Conservation (phyloP, 2,329 filamentous ascomycete genomes). For the Thielaviopsis punctulata region DNA sequence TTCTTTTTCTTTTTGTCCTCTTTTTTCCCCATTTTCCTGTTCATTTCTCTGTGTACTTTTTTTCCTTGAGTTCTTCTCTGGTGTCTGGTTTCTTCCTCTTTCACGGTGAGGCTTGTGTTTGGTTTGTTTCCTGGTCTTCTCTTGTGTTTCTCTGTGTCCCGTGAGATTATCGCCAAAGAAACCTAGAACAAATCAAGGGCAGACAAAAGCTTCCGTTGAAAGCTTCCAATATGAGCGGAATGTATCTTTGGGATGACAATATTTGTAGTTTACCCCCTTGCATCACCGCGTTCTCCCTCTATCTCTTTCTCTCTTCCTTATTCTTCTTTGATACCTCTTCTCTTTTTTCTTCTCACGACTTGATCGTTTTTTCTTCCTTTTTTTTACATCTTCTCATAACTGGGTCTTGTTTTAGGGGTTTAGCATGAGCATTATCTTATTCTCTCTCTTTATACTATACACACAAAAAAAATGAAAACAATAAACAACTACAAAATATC, state of each 20-base stretch:
- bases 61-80: neutral
- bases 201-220: too few relatives aligned
- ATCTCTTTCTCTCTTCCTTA: neutral
- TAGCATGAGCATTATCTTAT: neutral
- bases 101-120: too few relatives aligned
- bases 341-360: neutral
- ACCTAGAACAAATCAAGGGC: too few relatives aligned
- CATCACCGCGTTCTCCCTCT: neutral
- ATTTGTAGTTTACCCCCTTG: too few relatives aligned
- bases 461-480: neutral
- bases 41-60: neutral
- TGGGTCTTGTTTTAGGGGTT: slow-evolving; percentile 1
- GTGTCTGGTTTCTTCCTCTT: too few relatives aligned
- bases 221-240: too few relatives aligned
- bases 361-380: neutral
- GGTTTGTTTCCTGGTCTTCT: neutral
- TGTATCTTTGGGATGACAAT: too few relatives aligned
- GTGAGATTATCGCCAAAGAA: neutral
- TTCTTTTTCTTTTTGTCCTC: neutral
- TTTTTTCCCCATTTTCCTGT: neutral
- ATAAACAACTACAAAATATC: neutral
- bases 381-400: neutral
- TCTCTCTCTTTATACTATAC: too few relatives aligned
- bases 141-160: neutral
- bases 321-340: neutral